Conservation (phyloP, 2,329 filamentous ascomycete species). For the Cercospora beticola region DNA sequence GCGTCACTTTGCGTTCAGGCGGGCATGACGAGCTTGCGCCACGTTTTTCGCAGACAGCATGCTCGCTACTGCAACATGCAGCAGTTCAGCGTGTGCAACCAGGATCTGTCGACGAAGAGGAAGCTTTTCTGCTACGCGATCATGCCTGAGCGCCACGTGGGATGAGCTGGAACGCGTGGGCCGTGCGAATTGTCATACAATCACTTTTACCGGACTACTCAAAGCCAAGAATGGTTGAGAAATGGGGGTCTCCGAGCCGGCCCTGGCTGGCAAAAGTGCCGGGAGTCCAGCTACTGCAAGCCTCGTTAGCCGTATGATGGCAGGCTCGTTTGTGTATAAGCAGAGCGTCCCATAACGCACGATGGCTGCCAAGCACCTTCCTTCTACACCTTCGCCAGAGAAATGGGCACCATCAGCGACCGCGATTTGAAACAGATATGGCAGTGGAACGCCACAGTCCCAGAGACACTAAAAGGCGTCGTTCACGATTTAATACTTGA, state of each 20-base stretch:
- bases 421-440: constrained; percentile 24
- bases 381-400: not conserved
- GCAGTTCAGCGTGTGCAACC: not conserved
- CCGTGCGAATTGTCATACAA: not conserved
- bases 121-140: not conserved
- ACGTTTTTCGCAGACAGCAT: not conserved
- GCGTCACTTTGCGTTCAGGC: not conserved
- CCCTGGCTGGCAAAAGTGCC: not conserved
- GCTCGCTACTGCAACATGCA: not conserved
- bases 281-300: not conserved
- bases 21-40: not conserved
- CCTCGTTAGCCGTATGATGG: not conserved
- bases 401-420: constrained; percentile 1
- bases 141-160: not conserved
- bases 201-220: not conserved
- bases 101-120: not conserved
- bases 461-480: constrained; percentile 13
- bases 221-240: not conserved
- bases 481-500: constrained; percentile 29
- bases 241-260: not conserved
- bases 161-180: not conserved
- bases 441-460: constrained; percentile 22
- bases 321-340: not conserved
- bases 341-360: not conserved
- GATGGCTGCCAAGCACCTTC: not conserved